These are phyloP conservation scores for Umbelopsis ramanniana DNA, from an alignment of 192 early-diverging fungal species.

Conservation along the genomic window DNA sequence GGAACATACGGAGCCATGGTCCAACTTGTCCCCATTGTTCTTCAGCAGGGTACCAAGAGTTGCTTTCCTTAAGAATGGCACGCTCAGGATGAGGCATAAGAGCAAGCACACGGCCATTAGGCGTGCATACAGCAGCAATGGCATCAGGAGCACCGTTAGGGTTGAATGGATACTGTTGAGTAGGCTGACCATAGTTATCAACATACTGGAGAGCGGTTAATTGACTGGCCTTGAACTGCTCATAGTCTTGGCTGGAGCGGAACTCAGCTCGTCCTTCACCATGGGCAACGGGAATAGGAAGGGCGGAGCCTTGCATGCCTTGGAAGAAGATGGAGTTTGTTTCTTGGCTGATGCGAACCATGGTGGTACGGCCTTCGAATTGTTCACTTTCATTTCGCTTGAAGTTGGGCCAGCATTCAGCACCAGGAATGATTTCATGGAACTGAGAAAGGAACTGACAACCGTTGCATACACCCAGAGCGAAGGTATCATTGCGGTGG, in stretches of 20 bases:
- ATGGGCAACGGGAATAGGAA: slow-evolving; percentile 97
- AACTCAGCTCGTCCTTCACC: slow-evolving; percentile 96
- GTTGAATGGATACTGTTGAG: slow-evolving; percentile 92
- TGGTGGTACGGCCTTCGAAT: slow-evolving; percentile 91
- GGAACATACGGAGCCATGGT: slow-evolving; percentile 93
- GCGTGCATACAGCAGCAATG: slow-evolving; percentile 84
- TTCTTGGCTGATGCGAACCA: slow-evolving; percentile 63
- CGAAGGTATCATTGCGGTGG: slow-evolving; percentile 87
- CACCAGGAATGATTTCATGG: slow-evolving; percentile 83
- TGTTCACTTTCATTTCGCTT: slow-evolving; percentile 91
- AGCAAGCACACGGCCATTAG: slow-evolving; percentile 87
- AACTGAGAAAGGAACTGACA: slow-evolving; percentile 96
- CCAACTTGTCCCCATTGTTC: slow-evolving; percentile 70
- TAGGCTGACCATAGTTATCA: slow-evolving; percentile 79
- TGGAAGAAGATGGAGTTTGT: slow-evolving; percentile 77
- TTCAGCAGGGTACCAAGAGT: slow-evolving; percentile 83
- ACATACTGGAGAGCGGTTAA: slow-evolving; percentile 79
- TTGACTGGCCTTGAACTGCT: slow-evolving; percentile 48
- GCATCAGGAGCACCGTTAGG: slow-evolving; percentile 92
- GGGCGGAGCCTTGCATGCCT: slow-evolving; percentile 86
- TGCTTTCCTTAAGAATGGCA: slow-evolving; percentile 78
- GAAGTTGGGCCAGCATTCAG: slow-evolving; percentile 91
- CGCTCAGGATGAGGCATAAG: slow-evolving; percentile 99
- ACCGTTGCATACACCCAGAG: slow-evolving; percentile 97
- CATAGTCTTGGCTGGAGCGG: slow-evolving; percentile 42